Percentiles rank a stretch among this genome's conserved stretches.
phyloP scores from a whole-genome alignment of 2,329 filamentous ascomycete species.

The Ploettnerulaceae sp. region DNA sequence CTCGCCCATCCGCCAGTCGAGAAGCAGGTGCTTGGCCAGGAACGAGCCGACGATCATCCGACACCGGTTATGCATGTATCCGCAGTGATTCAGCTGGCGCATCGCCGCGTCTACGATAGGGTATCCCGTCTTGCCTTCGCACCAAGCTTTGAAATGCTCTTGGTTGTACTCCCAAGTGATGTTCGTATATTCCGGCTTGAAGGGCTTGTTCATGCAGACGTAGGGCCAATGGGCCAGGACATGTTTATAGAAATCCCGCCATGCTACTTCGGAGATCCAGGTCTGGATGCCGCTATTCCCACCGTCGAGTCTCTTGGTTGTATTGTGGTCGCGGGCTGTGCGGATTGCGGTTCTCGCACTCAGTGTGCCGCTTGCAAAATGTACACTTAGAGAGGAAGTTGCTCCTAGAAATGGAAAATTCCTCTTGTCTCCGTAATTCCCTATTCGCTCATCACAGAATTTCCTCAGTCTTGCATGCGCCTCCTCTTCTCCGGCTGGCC shows the following conservation, averaged over 20 bases:
- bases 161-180: conserved; percentile 76
- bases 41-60: conserved; percentile 83
- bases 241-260: conserved; percentile 86
- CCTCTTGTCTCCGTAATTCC: conserved; percentile 56
- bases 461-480: conserved; percentile 57
- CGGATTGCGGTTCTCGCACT: conserved; percentile 63
- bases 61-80: conserved; percentile 81
- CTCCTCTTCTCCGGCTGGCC: conserved; percentile 73
- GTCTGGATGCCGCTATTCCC: conserved; percentile 60
- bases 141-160: conserved; percentile 69
- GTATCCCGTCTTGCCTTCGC: conserved; percentile 67
- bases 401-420: conserved; percentile 59
- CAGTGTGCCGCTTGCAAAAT: conserved; percentile 65
- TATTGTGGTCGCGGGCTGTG: conserved; percentile 58
- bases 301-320: conserved; percentile 58
- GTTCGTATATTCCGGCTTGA: conserved; percentile 80
- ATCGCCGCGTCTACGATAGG: conserved; percentile 85
- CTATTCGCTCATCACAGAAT: conserved; percentile 62
- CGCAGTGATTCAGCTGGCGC: conserved; percentile 64
- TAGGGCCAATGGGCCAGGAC: conserved; percentile 84
- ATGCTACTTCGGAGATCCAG: conserved; percentile 81
- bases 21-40: conserved; percentile 70
- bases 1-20: conserved; percentile 83
- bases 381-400: conserved; percentile 68
- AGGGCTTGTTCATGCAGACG: conserved; percentile 71